Evolutionary conservation across 495 filamentous ascomycete genomes (phyloP), one percentile per base, ranked within the genome.

Genomic region (Penicillium riverlandense): DNA sequence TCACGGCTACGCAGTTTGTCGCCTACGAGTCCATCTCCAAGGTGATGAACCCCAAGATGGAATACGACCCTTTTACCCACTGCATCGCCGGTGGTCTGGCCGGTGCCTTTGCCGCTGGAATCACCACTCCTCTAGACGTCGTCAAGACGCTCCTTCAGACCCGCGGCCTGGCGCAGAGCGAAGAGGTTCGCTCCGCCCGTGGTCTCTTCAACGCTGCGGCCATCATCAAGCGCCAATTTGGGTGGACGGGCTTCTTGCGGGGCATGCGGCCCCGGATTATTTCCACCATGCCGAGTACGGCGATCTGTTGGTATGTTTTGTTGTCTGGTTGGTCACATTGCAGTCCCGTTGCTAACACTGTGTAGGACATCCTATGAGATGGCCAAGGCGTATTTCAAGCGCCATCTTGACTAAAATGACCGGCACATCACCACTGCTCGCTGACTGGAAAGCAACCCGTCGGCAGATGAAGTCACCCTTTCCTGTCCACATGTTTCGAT

Each of bases 141-240:
- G 88, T 97, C 60, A 98, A 97, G 77, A 98, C 92, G 2, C 78
- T 97, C 57, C 71, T 98, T 45, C 92, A 98, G 61, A 98, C 92
- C 14, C 79, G 90, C 45, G 92, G 92, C 35, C 84, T 81, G 16
- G 83, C 88, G 0, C 67, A 75, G 11, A 92, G 95, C 61, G 60
- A 77, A 16, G 90, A 96, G 62, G 78, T 99, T 41, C 74, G 92
- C 40, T 85, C 86, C 44, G 90, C 86, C 11, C 86, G 80, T 53
- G 90, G 92, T 5, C 80, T 99, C 41, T 69, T 81, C 55, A 79
- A 87, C 38, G 89, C 92, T 2, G 89, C 86, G 39, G 72, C 78
- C 44, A 82, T 97, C 46, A 83, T 99, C 57, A 85, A 87, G 64
- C 72, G 79, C 49, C 80, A 86, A 54, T 89, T 96, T 55, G 92